Conservation (phyloP, 805 yeast species). For the Myxozyma mucilagina region DNA sequence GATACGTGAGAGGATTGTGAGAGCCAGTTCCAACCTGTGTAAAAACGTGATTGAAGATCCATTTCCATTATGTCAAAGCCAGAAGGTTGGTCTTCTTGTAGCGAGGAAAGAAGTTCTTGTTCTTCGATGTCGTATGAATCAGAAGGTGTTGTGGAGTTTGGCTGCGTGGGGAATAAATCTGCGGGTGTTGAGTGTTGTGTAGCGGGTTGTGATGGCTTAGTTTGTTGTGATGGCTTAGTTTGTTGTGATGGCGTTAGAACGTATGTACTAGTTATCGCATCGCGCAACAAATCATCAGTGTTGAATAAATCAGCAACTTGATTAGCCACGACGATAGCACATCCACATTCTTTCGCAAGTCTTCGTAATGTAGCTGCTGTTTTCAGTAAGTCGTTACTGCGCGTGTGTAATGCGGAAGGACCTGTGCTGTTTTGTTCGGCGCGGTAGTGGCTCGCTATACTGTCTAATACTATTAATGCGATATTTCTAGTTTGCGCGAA, state of each 20-base stretch:
- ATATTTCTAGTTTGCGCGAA: conserved; percentile 48
- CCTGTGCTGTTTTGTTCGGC: conserved; percentile 46
- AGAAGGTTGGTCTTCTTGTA: not conserved
- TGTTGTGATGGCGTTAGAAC: not conserved
- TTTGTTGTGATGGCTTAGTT: not conserved
- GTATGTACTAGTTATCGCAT: not conserved
- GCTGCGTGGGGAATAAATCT: not conserved
- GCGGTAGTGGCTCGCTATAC: conserved; percentile 74
- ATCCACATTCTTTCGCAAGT: conserved; percentile 49
- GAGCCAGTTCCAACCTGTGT: conserved; percentile 71
- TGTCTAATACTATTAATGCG: conserved; percentile 70
- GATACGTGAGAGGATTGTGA: conserved; percentile 28
- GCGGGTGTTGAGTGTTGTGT: not conserved
- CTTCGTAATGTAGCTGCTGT: conserved; percentile 51
- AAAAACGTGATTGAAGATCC: conserved; percentile 70
- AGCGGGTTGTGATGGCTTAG: not conserved
- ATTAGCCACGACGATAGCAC: conserved; percentile 72
- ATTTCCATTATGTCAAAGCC: conserved; percentile 44
- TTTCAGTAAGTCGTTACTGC: conserved; percentile 39
- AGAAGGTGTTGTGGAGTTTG: not conserved
- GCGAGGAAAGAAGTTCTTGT: not conserved
- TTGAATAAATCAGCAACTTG: conserved; percentile 65
- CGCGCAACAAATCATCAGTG: not conserved
- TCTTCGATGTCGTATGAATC: not conserved
- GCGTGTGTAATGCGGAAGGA: conserved; percentile 11